Base-by-base conservation (phyloP, 176 grass and related monocot species). In the Avena eriantha region DNA sequence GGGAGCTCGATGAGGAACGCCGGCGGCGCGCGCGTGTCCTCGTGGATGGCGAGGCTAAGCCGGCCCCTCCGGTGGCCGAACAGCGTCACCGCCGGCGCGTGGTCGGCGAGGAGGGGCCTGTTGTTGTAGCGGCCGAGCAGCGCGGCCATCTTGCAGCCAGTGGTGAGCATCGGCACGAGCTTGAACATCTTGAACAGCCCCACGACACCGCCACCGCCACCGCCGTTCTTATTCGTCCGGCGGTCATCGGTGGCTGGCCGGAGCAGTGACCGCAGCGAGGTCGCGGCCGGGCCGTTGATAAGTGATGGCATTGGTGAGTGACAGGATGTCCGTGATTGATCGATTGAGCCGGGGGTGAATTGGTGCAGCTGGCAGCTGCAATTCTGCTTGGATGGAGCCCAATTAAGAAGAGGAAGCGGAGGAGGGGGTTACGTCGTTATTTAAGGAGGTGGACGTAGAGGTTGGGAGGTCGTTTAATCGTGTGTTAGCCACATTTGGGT, bases 1-100 rank as follows among this genome's bases (percentile, higher is more conserved):
- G 97, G 94, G 1, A 99, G 89, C 87, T 99, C 97, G 59, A 99
- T 99, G 18, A 99, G 87, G 83, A 99, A 99, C 45, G 73, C 81
- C 6, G 97, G 94, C 19, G 92, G 85, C 34, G 97, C 73, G 49
- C 97, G 80, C 5, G 97, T 92, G 89, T 96, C 97, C 85, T 99
- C 97, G 84, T 99, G 94, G 85, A 98, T 98, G 10, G 92, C 92
- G 1, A 98, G 86, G 83, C 88, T 94, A 57, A 96, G 79, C 14
- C 94, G 90, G 26, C 97, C 97, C 19, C 92, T 85, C 86, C 94
- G 90, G 85, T 92, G 87, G 3, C 97, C 94, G 71, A 98, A 98
- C 41, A 98, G 86, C 45, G 94, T 98, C 59, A 98, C 91, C 31
- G 90, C 92, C 46, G 89, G 90, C 10, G 97, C 94, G 48, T 93